Percentiles rank a stretch among this genome's conserved stretches.
Conservation (phyloP, 257 asterid genomes). For the Mentha longifolia region DNA sequence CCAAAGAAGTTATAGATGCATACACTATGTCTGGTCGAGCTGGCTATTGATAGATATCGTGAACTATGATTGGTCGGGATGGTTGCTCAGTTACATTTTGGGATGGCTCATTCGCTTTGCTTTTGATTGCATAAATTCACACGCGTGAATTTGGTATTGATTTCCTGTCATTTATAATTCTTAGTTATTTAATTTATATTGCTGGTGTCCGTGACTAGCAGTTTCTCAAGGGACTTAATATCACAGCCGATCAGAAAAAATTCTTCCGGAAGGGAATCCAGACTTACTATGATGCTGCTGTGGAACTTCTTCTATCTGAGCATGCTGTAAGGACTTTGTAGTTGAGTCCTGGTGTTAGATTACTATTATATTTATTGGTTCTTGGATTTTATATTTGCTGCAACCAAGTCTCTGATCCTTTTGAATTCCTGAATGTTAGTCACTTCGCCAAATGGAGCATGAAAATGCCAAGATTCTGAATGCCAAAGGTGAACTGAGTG, state of each 20-base stretch:
- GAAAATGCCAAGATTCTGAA: constrained; percentile 93
- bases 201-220: constrained; percentile 43
- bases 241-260: constrained; percentile 82
- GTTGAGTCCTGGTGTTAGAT: constrained; percentile 24
- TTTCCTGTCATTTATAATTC: neutral
- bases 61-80: constrained; percentile 24
- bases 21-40: constrained; percentile 15
- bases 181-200: constrained; percentile 31
- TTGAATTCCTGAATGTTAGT: constrained; percentile 47
- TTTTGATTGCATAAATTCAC: constrained; percentile 18
- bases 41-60: constrained; percentile 7
- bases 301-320: constrained; percentile 90
- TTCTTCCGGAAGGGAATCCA: constrained; percentile 78
- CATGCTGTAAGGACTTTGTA: constrained; percentile 72
- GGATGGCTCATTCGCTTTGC: neutral
- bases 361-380: constrained; percentile 27
- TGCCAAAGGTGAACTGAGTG: constrained; percentile 96
- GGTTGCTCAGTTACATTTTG: constrained; percentile 22
- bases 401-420: constrained; percentile 1
- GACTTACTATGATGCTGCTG: constrained; percentile 78
- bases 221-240: constrained; percentile 85
- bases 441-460: constrained; percentile 97
- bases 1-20: constrained; percentile 9
- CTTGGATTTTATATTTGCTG: constrained; percentile 15
- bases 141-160: constrained; percentile 16